Evolutionary conservation across 345 rosid genomes (phyloP), one percentile per base, ranked within the genome.

Genomic region (Dipteronia dyeriana): DNA sequence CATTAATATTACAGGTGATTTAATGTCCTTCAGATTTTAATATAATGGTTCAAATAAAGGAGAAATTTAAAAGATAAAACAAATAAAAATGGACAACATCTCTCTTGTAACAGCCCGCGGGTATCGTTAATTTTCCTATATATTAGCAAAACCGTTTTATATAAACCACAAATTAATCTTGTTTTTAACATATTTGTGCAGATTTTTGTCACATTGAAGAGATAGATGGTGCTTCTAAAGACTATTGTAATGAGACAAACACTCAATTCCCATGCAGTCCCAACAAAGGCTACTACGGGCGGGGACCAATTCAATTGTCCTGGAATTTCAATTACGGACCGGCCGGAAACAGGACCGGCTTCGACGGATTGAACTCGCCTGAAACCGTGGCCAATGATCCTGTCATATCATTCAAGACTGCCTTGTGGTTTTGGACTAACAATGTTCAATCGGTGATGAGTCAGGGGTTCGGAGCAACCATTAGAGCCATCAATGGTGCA

Each of bases 201-300:
- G 96, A 84, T 63, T 93, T 91, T 54, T 93, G 96, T 85, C 75
- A 74, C 62, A 84, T 86, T 39, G 92, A 93, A 81, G 96, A 93
- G 61, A 81, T 79, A 3, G 67, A 90, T 29, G 92, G 91, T 38
- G 78, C 93, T n/a, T 75, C 88, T 0, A 84, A 51, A 29, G 71
- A 89, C 82, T 87, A 77, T 19, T 89, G 94, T 77, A 84, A 90
- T 61, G 73, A 75, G 51, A 17, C 3, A 31, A 79, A 78, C 81
- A 77, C 80, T 2, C 84, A 85, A 45, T 93, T 84, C 78, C 92
- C 91, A 64, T 93, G 97, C 80, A 82, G 79, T 17, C 84, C 89
- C 1, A 74, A 73, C 57, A 85, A 86, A 66, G 78, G 84, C 0
- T 87, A 87, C 78, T 70, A 79, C 8, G 90, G 88, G 17, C 84